Conservation (phyloP, 2,329 filamentous ascomycete species). For the Xenoacremonium recifei region DNA sequence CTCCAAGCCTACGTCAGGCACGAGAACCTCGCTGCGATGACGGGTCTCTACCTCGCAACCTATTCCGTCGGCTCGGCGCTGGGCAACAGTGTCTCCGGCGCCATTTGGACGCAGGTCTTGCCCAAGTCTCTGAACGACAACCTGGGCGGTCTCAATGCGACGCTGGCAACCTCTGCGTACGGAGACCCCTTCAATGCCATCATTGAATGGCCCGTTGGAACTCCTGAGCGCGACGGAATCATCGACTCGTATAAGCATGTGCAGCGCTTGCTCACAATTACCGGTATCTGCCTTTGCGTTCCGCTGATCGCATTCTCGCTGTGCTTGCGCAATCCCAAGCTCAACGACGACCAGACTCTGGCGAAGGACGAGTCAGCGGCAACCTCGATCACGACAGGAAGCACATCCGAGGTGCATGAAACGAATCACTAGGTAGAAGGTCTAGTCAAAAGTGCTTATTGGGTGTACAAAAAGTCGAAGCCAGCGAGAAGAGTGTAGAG, state of each 20-base stretch:
- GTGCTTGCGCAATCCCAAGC: slow-evolving; percentile 43
- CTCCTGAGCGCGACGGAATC: slow-evolving; percentile 41
- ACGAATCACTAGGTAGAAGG: too few species aligned
- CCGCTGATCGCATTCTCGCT: slow-evolving; percentile 46
- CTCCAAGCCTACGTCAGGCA: slow-evolving; percentile 42
- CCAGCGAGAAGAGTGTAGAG: too few species aligned
- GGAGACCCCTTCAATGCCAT: slow-evolving; percentile 35
- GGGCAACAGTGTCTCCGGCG: slow-evolving; percentile 59
- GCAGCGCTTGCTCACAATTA: slow-evolving; percentile 46
- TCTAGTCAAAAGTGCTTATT: too few species aligned
- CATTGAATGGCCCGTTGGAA: slow-evolving; percentile 38
- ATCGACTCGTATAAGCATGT: slow-evolving; percentile 45
- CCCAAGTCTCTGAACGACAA: slow-evolving; percentile 43
- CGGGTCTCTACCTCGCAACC: slow-evolving; percentile 59
- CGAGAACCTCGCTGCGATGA: slow-evolving; percentile 61
- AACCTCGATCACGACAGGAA: too few species aligned
- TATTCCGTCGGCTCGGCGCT: slow-evolving; percentile 63
- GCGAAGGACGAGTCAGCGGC: slow-evolving; percentile 31
- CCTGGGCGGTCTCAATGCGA: slow-evolving; percentile 33
- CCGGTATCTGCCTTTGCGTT: slow-evolving; percentile 47
- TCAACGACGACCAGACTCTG: slow-evolving; percentile 45
- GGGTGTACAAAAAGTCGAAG: too few species aligned
- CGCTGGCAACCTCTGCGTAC: slow-evolving; percentile 35
- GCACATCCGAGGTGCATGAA: too few species aligned
- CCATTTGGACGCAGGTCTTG: slow-evolving; percentile 61